Evolutionary conservation across 2,329 filamentous ascomycete species (phyloP).

Genomic region (Stachybotrys chlorohalonatus): DNA sequence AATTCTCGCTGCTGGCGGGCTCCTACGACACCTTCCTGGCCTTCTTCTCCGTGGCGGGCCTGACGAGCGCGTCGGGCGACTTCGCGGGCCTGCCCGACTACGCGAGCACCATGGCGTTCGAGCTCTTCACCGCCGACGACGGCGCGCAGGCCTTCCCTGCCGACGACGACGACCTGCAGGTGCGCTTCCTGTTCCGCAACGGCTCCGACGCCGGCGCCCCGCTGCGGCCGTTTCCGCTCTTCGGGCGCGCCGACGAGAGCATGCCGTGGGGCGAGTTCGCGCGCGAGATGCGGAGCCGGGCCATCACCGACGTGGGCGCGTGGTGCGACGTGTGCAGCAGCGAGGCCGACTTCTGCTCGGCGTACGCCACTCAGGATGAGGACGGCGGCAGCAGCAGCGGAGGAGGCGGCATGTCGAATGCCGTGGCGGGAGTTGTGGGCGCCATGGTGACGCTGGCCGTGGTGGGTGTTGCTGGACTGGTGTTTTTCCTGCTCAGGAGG

Average conservation of each 20-base stretch:
- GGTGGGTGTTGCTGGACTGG: slow-evolving; percentile 4
- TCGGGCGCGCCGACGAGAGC: slow-evolving; percentile 16
- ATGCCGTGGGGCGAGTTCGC: slow-evolving; percentile 19
- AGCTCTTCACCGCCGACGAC: slow-evolving; percentile 18
- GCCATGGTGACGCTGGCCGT: slow-evolving; percentile 22
- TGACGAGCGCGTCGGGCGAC: slow-evolving; percentile 15
- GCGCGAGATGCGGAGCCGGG: slow-evolving; percentile 15
- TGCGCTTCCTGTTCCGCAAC: slow-evolving; percentile 26
- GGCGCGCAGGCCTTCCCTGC: slow-evolving; percentile 14
- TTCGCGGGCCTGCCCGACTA: slow-evolving; percentile 24
- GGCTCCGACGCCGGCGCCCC: slow-evolving; percentile 14
- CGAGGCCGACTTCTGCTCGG: slow-evolving; percentile 19
- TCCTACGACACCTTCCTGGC: slow-evolving; percentile 27
- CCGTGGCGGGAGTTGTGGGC: slow-evolving; percentile 22
- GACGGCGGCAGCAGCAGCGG: slow-evolving; percentile 2
- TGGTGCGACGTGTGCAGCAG: slow-evolving; percentile 21
- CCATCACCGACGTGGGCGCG: slow-evolving; percentile 17
- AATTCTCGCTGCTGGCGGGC: slow-evolving; percentile 23
- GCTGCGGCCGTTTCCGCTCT: slow-evolving; percentile 19
- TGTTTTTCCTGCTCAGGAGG: slow-evolving; percentile 13
- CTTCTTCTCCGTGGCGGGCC: slow-evolving; percentile 20
- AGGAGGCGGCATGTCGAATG: slow-evolving; percentile 17
- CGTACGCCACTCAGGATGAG: slow-evolving; percentile 10
- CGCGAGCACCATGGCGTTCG: slow-evolving; percentile 25
- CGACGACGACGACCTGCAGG: slow-evolving; percentile 15